Evolutionary conservation across 1,139 yeast species (phyloP), one percentile per base, ranked within the genome.

Genomic region (Yamadazyma epiphylla): DNA sequence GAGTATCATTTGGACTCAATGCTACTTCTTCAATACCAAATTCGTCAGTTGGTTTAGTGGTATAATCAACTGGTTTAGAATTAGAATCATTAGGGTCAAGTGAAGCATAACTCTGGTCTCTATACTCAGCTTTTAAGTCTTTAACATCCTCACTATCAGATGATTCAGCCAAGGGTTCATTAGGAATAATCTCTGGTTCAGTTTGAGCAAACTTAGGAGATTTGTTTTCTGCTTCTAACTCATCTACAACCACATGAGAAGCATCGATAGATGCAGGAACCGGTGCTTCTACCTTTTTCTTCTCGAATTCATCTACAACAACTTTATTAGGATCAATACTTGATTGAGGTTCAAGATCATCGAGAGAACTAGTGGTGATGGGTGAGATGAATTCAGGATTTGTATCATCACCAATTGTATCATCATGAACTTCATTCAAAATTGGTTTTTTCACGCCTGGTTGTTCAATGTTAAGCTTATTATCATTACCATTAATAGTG

Each of bases 291-390:
- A 30, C 22, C 10, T 39, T 39, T 27, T 42, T 37, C 25, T 42
- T 37, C 11, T 50, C 57, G 13, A 46, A 31, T 25, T 51, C 57
- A 28, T 53, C 58, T 4, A 49, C 51, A 5, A 41, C 42, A 14
- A 40, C 36, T 3, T 15, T 20, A 5, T 47, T 38, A 8, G 46
- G 38, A 7, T 41, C 34, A 11, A 33, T 27, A 5, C 26, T 27
- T 15, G 20, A 11, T 8, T 25, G 31, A 12, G 26, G 28, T 15
- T 3, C 26, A 12, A 14, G 22, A 8, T 26, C 25, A 12, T 34
- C 37, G 7, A 33, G 30, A n/a, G 29, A 27, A 19, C 32, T 27
- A 1, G 38, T 28, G 15, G 35, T 21, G 0, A 31, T 23, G 9
- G 46, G 46, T 7, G 44, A 38, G 8, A 41, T 38, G 19, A 41